Percentiles rank a stretch among this genome's conserved stretches.
Evolutionary conservation across 2,329 filamentous ascomycete species (phyloP).

Genomic region (Colletotrichum liriopes): DNA sequence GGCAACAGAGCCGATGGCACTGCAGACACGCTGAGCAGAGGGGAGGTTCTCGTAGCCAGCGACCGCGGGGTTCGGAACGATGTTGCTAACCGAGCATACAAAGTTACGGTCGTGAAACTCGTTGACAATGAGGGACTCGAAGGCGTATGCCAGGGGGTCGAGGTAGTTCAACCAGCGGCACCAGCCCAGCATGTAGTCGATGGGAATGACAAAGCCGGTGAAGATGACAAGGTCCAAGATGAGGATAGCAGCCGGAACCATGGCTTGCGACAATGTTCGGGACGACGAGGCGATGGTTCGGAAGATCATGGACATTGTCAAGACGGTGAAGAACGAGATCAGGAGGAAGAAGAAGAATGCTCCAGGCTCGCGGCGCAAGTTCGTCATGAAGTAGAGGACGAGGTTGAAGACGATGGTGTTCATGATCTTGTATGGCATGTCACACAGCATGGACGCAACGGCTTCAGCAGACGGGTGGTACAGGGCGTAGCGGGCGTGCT

Average conservation of each 20-base stretch:
- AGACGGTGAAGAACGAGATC: conserved; percentile 79
- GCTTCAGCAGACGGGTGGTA: conserved; percentile 94
- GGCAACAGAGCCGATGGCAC: conserved; percentile 69
- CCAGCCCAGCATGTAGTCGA: conserved; percentile 83
- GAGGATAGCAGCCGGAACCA: conserved; percentile 72
- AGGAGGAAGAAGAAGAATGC: conserved; percentile 90
- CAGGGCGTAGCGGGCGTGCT: conserved; percentile 87
- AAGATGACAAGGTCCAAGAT: conserved; percentile 79
- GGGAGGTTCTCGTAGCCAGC: conserved; percentile 54
- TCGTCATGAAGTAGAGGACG: conserved; percentile 89
- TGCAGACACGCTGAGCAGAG: conserved; percentile 67
- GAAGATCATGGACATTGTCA: conserved; percentile 91
- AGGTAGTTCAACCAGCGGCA: conserved; percentile 88
- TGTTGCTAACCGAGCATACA: conserved; percentile 57
- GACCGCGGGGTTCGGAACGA: conserved; percentile 57
- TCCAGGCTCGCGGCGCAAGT: conserved; percentile 80
- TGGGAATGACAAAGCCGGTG: conserved; percentile 79
- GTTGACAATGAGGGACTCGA: conserved; percentile 86
- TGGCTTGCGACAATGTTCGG: conserved; percentile 76
- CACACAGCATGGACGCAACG: conserved; percentile 87
- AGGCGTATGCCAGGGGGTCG: conserved; percentile 84
- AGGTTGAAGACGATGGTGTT: conserved; percentile 85
- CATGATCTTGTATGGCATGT: conserved; percentile 86
- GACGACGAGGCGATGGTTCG: conserved; percentile 84
- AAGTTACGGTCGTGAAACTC: conserved; percentile 82